A percentile compares a stretch with the other conserved stretches of the same genome.
Evolutionary conservation across 1,284 basidiomycete species (phyloP).

Genomic region (Marasmius oreades): DNA sequence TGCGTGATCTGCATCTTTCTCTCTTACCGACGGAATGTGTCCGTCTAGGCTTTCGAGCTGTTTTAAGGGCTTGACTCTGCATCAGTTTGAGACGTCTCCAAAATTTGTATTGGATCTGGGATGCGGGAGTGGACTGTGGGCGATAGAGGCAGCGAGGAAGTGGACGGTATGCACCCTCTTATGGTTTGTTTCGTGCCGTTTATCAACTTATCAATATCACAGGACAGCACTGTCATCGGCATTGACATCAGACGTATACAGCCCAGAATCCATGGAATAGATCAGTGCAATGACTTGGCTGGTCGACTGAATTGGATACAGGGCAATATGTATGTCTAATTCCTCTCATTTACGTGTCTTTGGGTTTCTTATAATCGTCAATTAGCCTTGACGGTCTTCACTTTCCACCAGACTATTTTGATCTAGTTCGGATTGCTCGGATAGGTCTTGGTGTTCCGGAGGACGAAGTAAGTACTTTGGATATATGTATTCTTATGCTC

Average conservation of each 20-base stretch:
- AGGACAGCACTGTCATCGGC: constrained; percentile 57
- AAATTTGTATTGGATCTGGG: constrained; percentile 66
- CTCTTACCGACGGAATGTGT: background rate
- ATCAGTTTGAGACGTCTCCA: constrained; percentile 50
- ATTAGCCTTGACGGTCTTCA: constrained; percentile 59
- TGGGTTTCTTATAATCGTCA: constrained; percentile 8
- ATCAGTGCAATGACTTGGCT: constrained; percentile 36
- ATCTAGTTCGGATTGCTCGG: constrained; percentile 59
- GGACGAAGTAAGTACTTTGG: constrained; percentile 48
- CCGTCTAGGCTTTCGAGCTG: constrained; percentile 45
- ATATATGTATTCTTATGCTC: constrained; percentile 4
- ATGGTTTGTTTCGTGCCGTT: constrained; percentile 10
- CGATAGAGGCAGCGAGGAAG: constrained; percentile 57
- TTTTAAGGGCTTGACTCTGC: constrained; percentile 48
- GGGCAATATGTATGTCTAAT: constrained; percentile 54
- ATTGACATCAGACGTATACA: constrained; percentile 56
- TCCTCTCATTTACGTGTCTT: background rate
- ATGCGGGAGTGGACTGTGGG: constrained; percentile 78
- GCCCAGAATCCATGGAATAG: constrained; percentile 43
- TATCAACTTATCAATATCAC: constrained; percentile 5
- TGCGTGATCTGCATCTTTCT: background rate
- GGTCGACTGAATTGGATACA: constrained; percentile 60
- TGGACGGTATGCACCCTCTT: constrained; percentile 50
- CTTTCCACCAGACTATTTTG: constrained; percentile 53
- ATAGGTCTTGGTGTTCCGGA: constrained; percentile 69